These are phyloP conservation scores for Pachysandra terminalis DNA, from an alignment of 164 flowering plant species.

Conservation along the genomic window DNA sequence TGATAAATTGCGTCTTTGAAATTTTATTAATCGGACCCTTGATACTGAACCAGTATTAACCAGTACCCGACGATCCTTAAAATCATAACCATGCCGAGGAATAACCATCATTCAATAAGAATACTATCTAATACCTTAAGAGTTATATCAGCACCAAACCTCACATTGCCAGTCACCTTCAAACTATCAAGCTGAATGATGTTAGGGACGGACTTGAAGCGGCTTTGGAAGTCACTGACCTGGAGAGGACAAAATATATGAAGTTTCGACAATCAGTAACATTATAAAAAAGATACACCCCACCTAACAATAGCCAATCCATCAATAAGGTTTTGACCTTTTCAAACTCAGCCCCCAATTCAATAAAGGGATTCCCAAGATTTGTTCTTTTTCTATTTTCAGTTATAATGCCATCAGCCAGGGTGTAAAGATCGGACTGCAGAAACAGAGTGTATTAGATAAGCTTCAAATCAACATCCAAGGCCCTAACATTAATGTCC, in stretches of 20 bases:
- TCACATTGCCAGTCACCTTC: slow-evolving; percentile 91
- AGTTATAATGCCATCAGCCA: slow-evolving; percentile 61
- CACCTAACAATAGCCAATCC: slow-evolving; percentile 1
- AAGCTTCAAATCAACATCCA: neutral
- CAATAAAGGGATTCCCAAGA: slow-evolving; percentile 81
- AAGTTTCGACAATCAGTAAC: neutral
- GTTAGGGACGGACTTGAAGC: slow-evolving; percentile 94
- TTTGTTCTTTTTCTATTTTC: slow-evolving; percentile 66
- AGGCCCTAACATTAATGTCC: neutral
- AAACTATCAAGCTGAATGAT: slow-evolving; percentile 84
- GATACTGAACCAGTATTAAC: too few relatives aligned
- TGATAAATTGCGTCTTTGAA: too few relatives aligned
- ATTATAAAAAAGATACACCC: neutral
- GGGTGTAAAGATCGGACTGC: slow-evolving; percentile 97
- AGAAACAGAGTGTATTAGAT: slow-evolving; percentile 10
- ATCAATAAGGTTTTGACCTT: slow-evolving; percentile 46
- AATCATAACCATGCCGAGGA: neutral
- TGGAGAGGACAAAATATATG: slow-evolving; percentile 20
- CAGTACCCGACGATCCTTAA: too few relatives aligned
- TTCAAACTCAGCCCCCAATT: slow-evolving; percentile 92
- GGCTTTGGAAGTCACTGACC: slow-evolving; percentile 73
- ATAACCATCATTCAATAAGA: neutral
- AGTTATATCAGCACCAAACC: slow-evolving; percentile 73
- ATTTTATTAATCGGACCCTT: too few relatives aligned
- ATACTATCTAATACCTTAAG: slow-evolving; percentile 68